Conservation (phyloP, 164 flowering plant genomes). For the Taxillus chinensis region DNA sequence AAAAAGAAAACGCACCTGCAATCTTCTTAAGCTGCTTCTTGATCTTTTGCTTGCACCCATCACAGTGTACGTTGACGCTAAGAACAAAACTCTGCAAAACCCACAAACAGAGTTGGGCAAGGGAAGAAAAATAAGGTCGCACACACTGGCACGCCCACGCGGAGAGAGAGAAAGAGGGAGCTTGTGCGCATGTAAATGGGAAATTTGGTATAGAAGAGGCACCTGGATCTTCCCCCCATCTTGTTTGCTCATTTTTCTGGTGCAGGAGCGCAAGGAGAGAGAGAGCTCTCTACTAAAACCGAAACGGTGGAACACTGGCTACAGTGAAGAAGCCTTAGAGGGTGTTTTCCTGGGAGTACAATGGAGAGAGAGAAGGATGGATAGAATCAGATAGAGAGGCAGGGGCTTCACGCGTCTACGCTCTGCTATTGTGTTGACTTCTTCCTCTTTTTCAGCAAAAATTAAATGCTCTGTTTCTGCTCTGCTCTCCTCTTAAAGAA, state of each 20-base stretch:
- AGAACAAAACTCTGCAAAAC: constrained; percentile 18
- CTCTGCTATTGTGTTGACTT: too few species aligned
- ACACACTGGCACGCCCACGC: background rate
- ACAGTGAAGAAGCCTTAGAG: too few species aligned
- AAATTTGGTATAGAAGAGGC: background rate
- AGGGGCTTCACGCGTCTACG: too few species aligned
- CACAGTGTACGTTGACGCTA: constrained; percentile 25
- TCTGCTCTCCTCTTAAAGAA: too few species aligned
- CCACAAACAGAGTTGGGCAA: background rate
- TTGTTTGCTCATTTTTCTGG: background rate
- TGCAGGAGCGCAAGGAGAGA: background rate
- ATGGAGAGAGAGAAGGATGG: too few species aligned
- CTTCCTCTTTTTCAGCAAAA: too few species aligned
- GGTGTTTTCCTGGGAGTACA: too few species aligned
- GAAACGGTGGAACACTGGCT: too few species aligned
- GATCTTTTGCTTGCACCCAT: constrained; percentile 27
- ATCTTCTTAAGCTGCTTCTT: constrained; percentile 24
- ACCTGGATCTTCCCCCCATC: background rate
- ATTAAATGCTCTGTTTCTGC: too few species aligned
- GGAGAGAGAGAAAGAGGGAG: background rate
- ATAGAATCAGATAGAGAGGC: too few species aligned
- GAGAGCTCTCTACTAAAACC: too few species aligned
- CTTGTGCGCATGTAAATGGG: too few species aligned
- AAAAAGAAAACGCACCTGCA: constrained; percentile 27
- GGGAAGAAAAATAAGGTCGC: background rate